phyloP scores from a whole-genome alignment of 2,329 filamentous ascomycete genomes.

The Westerdykella aurantiaca region DNA sequence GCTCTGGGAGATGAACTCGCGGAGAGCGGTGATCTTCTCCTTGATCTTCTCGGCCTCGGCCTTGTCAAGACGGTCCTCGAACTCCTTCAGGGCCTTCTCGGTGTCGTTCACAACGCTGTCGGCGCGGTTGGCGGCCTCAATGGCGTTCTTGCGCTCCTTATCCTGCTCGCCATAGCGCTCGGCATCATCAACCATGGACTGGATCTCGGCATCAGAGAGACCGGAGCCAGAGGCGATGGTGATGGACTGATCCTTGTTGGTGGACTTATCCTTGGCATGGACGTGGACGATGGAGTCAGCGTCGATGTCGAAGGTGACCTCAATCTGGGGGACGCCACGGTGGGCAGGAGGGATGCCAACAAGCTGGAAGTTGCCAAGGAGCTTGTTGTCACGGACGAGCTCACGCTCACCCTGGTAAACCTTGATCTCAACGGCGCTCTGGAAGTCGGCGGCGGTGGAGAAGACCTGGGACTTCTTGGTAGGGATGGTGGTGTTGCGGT shows the following conservation, averaged over 20 bases:
- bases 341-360: conserved; percentile 94
- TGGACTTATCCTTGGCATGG: conserved; percentile 97
- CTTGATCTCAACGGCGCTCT: conserved; percentile 99
- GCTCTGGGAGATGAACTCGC: conserved; percentile 88
- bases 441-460: conserved; percentile 96
- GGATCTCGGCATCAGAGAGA: conserved; percentile 89
- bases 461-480: conserved; percentile 99
- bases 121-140: conserved; percentile 94
- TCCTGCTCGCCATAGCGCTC: conserved; percentile 93
- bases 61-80: conserved; percentile 95
- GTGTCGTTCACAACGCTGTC: conserved; percentile 96
- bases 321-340: conserved; percentile 91
- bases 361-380: conserved; percentile 98
- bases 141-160: conserved; percentile 93
- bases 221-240: conserved; percentile 97
- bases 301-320: conserved; percentile 98
- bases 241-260: conserved; percentile 99
- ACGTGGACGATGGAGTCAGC: conserved; percentile 97
- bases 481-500: conserved; percentile 97
- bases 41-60: conserved; percentile 84
- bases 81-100: conserved; percentile 96
- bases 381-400: conserved; percentile 97
- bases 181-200: conserved; percentile 95
- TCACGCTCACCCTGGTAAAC: conserved; percentile 99
- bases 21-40: conserved; percentile 83